Evolutionary conservation across 331 rosid genomes (phyloP).

Genomic region (Malus hybrid): DNA sequence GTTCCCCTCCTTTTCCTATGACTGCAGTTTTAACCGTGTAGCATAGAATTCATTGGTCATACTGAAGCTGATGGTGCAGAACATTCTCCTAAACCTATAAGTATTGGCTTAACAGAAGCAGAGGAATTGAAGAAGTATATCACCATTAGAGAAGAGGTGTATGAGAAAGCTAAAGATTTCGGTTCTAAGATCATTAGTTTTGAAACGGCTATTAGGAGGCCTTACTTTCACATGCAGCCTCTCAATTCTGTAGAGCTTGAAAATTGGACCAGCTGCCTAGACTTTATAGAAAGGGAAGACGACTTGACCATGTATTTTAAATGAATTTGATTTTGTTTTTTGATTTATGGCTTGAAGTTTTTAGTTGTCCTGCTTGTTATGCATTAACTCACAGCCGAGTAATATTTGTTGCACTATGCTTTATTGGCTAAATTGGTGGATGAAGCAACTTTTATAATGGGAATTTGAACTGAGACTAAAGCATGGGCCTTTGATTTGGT

Average conservation of each 20-base stretch:
- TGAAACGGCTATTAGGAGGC: slow-evolving; percentile 94
- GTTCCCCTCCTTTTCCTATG: no score
- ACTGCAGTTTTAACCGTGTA: no score
- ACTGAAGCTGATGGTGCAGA: slow-evolving; percentile 37
- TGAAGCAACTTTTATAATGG: slow-evolving; percentile 90
- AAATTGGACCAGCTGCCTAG: slow-evolving; percentile 91
- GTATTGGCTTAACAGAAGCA: slow-evolving; percentile 91
- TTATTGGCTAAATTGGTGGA: slow-evolving; percentile 45
- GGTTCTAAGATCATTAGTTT: slow-evolving; percentile 98
- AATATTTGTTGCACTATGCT: slow-evolving; percentile 23
- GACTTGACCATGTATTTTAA: slow-evolving; percentile 78
- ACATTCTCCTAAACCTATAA: slow-evolving; percentile 60
- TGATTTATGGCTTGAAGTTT: slow-evolving; percentile 21
- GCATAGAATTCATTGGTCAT: no score
- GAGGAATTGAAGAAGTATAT: slow-evolving; percentile 99
- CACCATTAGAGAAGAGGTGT: slow-evolving; percentile 91
- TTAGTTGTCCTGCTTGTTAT: slow-evolving; percentile 32
- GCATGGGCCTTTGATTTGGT: slow-evolving; percentile 68
- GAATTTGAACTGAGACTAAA: slow-evolving; percentile 60
- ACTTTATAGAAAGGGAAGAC: slow-evolving; percentile 85
- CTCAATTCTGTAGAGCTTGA: slow-evolving; percentile 92
- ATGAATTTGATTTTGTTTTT: background rate
- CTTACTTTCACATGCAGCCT: slow-evolving; percentile 91
- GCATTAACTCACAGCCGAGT: slow-evolving; percentile 50
- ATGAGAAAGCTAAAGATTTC: slow-evolving; percentile 95